These are phyloP conservation scores for Helianthus annuus DNA, from an alignment of 129 eudicot genomes.

Conservation along the genomic window HanXRQr2.0-SUNRISE NC_035439.2:147133053-147133552, in stretches of 20 bases:
- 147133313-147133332: neutral
- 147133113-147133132: neutral
- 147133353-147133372: neutral
- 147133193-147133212: neutral
- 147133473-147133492: no score
- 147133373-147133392: constrained; percentile 5
- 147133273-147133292: neutral
- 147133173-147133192: neutral
- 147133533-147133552: no score
- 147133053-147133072: neutral
- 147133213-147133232: neutral
- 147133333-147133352: neutral
- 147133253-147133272: neutral
- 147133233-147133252: neutral
- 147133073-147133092: neutral
- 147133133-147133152: neutral
- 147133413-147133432: neutral
- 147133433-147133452: neutral
- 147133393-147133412: neutral
- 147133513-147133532: no score
- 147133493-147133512: no score
- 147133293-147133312: neutral
- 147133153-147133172: neutral
- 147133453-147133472: neutral
- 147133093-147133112: neutral